Evolutionary conservation across 768 basidiomycete genomes (phyloP), one percentile per base, ranked within the genome.

Genomic region (Pulveroboletus frians): DNA sequence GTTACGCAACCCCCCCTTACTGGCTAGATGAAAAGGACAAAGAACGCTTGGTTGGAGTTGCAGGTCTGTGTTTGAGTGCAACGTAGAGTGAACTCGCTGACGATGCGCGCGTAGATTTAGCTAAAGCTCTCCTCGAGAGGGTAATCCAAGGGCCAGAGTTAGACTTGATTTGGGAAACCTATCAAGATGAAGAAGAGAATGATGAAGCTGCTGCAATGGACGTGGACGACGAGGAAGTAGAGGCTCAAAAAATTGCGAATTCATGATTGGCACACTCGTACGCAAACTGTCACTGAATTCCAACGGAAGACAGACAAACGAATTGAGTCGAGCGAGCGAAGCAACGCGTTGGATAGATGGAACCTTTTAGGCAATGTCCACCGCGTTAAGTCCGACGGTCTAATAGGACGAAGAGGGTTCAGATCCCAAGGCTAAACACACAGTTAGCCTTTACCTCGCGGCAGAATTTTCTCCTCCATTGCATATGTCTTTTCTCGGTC

Each of bases 101-200:
- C 44, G 27, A 43, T 35, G 37, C 39, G 46, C 26, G 40, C 26
- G 32, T 41, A 87, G 85, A 80, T 43, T 65, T 80, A 52, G 77
- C 83, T 8, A 73, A 77, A 54, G 77, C 79, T 18, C 72, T 87
- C 17, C 64, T 87, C 42, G 84, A 85, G 47, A 64, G 76, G 18
- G 80, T 86, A n/a, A 77, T 86, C 23, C 82, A 84, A 58, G 85
- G 85, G 0, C 85, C 85, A 7, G 84, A 87, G 56, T 69, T 73
- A n/a, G 84, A 86, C 53, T 72, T 70, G 41, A 74, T 84, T 20
- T 86, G 81, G 78, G 74, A 72, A 48, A 78, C 78, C 9, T 85
- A 78, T 61, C 78, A 83, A 50, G 62, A 68, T 15, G 74, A 77
- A 38, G 74, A 77, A 17, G 69, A 71, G 20, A 66, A 64, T 11